phyloP scores from a whole-genome alignment of 78 protist genomes.

The Dictyostelium capitatum region DNA sequence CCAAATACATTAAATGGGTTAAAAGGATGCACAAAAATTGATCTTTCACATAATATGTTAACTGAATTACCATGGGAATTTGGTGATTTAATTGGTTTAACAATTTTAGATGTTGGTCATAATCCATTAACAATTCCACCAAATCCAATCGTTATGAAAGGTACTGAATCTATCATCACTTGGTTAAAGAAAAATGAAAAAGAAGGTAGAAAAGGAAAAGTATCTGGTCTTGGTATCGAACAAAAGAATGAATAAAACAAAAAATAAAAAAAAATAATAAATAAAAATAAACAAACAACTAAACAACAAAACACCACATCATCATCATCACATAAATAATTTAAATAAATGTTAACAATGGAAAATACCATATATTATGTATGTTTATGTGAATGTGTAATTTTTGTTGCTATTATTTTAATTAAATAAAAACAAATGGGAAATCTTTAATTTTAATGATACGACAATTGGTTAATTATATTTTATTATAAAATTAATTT shows the following conservation, averaged over 20 bases:
- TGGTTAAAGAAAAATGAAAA: constrained; percentile 86
- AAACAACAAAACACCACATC: no score
- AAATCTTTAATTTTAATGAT: no score
- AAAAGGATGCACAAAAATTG: constrained; percentile 63
- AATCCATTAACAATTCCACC: constrained; percentile 89
- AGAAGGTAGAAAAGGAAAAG: constrained; percentile 84
- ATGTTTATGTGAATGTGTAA: no score
- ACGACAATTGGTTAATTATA: no score
- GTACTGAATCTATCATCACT: constrained; percentile 75
- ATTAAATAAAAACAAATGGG: no score
- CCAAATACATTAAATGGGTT: constrained; percentile 71
- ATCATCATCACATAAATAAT: no score
- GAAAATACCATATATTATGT: no score
- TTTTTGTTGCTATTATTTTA: no score
- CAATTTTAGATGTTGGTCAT: constrained; percentile 84
- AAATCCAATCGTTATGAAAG: constrained; percentile 84
- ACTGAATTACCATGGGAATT: constrained; percentile 89
- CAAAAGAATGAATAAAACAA: constrained; percentile 14
- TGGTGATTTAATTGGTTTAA: constrained; percentile 48
- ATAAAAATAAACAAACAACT: neutral
- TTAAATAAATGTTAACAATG: no score
- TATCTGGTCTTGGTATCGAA: constrained; percentile 80
- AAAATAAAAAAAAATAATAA: neutral
- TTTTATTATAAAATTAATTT: no score
- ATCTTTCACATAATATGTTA: constrained; percentile 82